These are phyloP conservation scores for Cenococcum geophilum DNA, from an alignment of 495 filamentous ascomycete genomes.

Conservation along the genomic window DNA sequence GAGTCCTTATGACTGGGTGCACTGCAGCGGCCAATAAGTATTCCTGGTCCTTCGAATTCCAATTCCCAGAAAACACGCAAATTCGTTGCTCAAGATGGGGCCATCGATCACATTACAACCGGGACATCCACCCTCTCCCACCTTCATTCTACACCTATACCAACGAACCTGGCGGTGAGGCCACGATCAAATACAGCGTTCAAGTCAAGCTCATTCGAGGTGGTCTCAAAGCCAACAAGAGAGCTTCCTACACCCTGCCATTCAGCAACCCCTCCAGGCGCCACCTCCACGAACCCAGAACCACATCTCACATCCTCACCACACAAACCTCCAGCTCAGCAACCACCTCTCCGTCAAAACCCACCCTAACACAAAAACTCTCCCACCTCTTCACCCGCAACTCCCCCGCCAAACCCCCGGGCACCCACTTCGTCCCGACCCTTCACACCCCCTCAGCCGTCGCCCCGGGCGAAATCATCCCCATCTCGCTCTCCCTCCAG, in stretches of 20 bases:
- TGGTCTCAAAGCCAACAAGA: neutral
- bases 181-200: constrained; percentile 17
- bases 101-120: constrained; percentile 14
- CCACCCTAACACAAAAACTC: neutral
- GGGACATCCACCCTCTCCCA: constrained; percentile 21
- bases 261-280: constrained; percentile 13
- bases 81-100: constrained; percentile 15
- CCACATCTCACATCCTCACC: neutral
- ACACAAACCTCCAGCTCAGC: neutral
- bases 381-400: neutral
- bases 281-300: neutral
- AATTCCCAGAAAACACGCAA: constrained; percentile 22
- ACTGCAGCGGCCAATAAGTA: constrained; percentile 17
- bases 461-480: neutral
- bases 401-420: neutral
- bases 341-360: neutral
- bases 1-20: constrained; percentile 7
- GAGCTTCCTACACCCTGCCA: constrained; percentile 3
- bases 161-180: constrained; percentile 13
- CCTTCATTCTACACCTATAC: constrained; percentile 21
- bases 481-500: neutral
- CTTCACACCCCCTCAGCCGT: neutral
- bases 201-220: constrained; percentile 11
- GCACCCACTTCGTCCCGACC: neutral
- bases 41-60: constrained; percentile 25